Evolutionary conservation across 148 eudicot genomes (phyloP).

Genomic region (Vaccinium corymbosum): DNA sequence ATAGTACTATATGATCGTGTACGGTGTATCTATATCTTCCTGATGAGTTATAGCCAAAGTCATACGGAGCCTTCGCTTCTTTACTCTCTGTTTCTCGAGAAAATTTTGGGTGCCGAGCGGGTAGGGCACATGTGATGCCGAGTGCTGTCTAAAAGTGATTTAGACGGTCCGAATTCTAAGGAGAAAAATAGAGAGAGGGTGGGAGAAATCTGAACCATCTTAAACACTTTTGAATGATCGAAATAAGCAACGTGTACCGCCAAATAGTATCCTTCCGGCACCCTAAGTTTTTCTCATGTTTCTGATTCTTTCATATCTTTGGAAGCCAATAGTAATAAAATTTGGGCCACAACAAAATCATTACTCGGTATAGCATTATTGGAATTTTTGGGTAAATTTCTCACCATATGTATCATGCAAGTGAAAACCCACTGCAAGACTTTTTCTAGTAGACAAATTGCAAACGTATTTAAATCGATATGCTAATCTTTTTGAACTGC

Average conservation of each 20-base stretch:
- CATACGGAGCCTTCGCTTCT: too few relatives aligned
- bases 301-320: not conserved
- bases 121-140: too few relatives aligned
- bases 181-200: too few relatives aligned
- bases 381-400: not conserved
- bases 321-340: not conserved
- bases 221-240: too few relatives aligned
- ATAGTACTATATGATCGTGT: not conserved
- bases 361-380: not conserved
- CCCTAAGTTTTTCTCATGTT: not conserved
- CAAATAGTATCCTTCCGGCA: too few relatives aligned
- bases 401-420: not conserved
- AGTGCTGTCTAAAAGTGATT: too few relatives aligned
- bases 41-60: not conserved
- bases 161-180: too few relatives aligned
- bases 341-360: not conserved
- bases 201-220: too few relatives aligned
- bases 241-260: too few relatives aligned
- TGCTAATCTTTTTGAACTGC: too few relatives aligned
- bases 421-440: not conserved
- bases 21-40: not conserved
- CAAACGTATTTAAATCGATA: too few relatives aligned
- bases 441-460: not conserved
- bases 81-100: not conserved
- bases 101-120: too few relatives aligned